Base-by-base conservation (phyloP, 1,139 yeast genomes). In the Geotrichum australiense region DNA sequence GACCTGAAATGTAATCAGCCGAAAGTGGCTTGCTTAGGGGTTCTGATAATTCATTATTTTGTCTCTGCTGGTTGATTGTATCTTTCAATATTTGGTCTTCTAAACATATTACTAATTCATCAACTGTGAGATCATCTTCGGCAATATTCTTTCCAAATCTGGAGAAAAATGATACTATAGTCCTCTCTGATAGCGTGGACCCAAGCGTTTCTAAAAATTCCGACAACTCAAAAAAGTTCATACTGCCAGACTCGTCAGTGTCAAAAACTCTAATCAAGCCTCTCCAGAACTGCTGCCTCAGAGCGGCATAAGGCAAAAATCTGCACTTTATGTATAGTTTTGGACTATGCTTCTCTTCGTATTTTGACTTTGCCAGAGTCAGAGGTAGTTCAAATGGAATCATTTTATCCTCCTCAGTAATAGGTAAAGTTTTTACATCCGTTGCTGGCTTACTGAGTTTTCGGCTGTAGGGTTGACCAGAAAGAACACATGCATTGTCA, bases 221-320 rank as follows among this genome's bases (percentile, higher is more conserved):
- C 3, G 68, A 67, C 25, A 81, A 59, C 54, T 79, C 86, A 39
- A 75, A 63, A 37, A 69, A 68, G 53, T 77, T 79, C 51, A 76
- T 68, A 3, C 61, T 58, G 1, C 62, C 62, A 3, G 65, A 65
- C 15, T 65, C 71, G 46, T 67, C 68, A 18, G 62, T 57, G 36
- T 66, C 75, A 54, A 73, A 82, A 45, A 76, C 76, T 20, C 68
- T 69, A 23, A 85, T 66, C 16, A 85, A 65, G 4, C 76, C 69
- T 25, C 69, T 63, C 93, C 95, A 86, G 51, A 87, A 74, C 43
- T 78, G 76, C 48, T 73, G 73, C 46, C 91, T 69, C 43, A 87
- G 65, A 2, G 68, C 71, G 0, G 69, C 69, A 57, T 86, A 85
- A 0, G 91, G 76, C 48, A 80, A 75, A 54, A 79, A 85, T 43